Percentiles rank a stretch among this genome's conserved stretches.
These are phyloP conservation scores for Fonsecaea monophora DNA, from an alignment of 2,329 filamentous ascomycete genomes.

Conservation along the genomic window DNA sequence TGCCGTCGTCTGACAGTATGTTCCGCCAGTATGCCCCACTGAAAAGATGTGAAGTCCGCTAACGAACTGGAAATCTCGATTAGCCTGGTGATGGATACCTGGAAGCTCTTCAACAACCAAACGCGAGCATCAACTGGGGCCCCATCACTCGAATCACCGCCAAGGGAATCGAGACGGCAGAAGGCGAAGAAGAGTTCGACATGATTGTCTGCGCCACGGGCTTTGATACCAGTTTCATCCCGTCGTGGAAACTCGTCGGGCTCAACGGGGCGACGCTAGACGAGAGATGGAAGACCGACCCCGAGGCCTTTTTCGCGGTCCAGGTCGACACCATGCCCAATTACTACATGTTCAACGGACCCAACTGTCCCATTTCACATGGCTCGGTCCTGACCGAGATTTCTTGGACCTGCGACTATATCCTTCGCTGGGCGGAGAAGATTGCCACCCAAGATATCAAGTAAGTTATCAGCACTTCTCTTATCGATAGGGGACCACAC, in stretches of 20 bases:
- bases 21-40: slow-evolving; percentile 42
- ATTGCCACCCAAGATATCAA: slow-evolving; percentile 36
- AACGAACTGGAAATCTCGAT: slow-evolving; percentile 34
- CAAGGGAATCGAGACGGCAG: slow-evolving; percentile 44
- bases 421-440: slow-evolving; percentile 39
- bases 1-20: slow-evolving; percentile 41
- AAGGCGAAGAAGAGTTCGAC: slow-evolving; percentile 56
- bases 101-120: slow-evolving; percentile 38
- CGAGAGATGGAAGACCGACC: slow-evolving; percentile 41
- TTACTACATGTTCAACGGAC: slow-evolving; percentile 40
- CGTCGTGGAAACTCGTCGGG: slow-evolving; percentile 61
- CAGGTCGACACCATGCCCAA: slow-evolving; percentile 39
- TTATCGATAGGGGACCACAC: slow-evolving; percentile 30
- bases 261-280: slow-evolving; percentile 48
- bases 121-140: slow-evolving; percentile 36
- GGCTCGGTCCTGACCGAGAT: slow-evolving; percentile 41
- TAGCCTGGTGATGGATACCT: slow-evolving; percentile 47
- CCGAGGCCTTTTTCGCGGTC: slow-evolving; percentile 33
- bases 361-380: slow-evolving; percentile 40
- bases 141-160: slow-evolving; percentile 39
- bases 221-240: slow-evolving; percentile 62
- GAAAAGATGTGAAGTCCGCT: slow-evolving; percentile 40
- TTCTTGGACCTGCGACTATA: slow-evolving; percentile 37
- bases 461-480: slow-evolving; percentile 30
- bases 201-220: slow-evolving; percentile 66